These are phyloP conservation scores for Colletotrichum abscissum DNA, from an alignment of 2,329 filamentous ascomycete species.

Conservation along the genomic window DNA sequence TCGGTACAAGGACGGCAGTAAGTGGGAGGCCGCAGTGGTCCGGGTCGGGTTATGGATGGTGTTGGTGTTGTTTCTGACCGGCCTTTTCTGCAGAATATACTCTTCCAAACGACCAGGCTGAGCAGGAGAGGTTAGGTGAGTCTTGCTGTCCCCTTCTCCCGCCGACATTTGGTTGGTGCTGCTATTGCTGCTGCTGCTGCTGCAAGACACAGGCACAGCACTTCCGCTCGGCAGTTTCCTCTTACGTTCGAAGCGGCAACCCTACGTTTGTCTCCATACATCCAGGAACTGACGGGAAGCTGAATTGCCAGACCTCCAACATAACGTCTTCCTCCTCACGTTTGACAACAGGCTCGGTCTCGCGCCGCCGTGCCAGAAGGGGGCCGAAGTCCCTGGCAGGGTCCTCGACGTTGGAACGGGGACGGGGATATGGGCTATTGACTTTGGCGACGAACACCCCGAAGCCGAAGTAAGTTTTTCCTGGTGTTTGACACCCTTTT, in stretches of 20 bases:
- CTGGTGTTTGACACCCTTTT: background rate
- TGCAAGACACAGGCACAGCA: background rate
- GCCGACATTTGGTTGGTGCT: background rate
- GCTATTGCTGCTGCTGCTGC: background rate
- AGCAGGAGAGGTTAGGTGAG: background rate
- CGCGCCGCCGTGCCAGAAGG: background rate
- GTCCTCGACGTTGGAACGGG: background rate
- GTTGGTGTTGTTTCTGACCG: background rate
- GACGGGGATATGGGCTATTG: background rate
- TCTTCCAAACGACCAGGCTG: background rate
- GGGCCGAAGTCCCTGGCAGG: background rate
- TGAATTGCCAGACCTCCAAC: background rate
- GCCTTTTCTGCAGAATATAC: background rate
- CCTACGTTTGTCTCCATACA: background rate
- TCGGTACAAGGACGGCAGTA: background rate
- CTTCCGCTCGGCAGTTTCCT: background rate
- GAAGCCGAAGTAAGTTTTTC: too few species aligned
- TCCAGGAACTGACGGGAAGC: background rate
- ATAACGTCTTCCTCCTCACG: background rate
- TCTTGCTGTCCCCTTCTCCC: background rate
- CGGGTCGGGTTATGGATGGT: background rate
- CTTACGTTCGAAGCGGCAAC: background rate
- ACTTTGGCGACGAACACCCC: background rate
- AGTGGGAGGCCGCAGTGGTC: background rate
- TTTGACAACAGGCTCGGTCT: background rate